Base-by-base conservation (phyloP, 306 rosid species). In the Cucumis melo region DNA sequence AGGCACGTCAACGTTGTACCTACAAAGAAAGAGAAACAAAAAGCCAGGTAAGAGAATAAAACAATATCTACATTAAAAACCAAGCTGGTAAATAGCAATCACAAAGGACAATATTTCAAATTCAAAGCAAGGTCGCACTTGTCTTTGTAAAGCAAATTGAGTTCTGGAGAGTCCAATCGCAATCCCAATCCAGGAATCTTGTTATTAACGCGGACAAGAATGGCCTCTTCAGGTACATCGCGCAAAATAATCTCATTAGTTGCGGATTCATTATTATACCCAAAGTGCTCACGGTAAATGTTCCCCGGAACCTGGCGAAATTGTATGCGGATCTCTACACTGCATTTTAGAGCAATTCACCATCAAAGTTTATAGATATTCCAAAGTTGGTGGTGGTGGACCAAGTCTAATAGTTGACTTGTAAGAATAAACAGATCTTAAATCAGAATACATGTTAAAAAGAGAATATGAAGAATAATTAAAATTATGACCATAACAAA, bases 181-280 rank as follows among this genome's bases (percentile, higher is more conserved):
- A 91, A 79, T 78, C 93, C 97, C 82, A 93, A 70, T 75, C 98
- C 98, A n/a, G 97, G 98, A 84, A 90, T 84, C 86, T 90, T 93
- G 74, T 91, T 93, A 87, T 93, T 93, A 19, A 93, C 93, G 82
- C 86, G 87, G 77, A 93, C 84, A 75, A 93, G 80, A 80, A 93
- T 89, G 80, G 98, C 92, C 84, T 93, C 98, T 71, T 91, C 92
- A 0, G 97, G 98, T 24, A 77, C 85, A 70, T 89, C 98, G 1
- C 98, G 90, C 48, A 91, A 88, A 86, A 93, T 93, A 76, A 93
- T 91, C 86, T 93, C 98, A 74, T 93, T 93, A 17, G 89, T 83
- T 20, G 93, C 88, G 1, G 82, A 85, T 82, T 85, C 89, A n/a
- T 60, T 73, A 55, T 87, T 89, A 74, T 86, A 93, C 58, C 93